A percentile compares a stretch with the other conserved stretches of the same genome.
Conservation (phyloP, 768 basidiomycete genomes). For the Termitomyces titanicus region DNA sequence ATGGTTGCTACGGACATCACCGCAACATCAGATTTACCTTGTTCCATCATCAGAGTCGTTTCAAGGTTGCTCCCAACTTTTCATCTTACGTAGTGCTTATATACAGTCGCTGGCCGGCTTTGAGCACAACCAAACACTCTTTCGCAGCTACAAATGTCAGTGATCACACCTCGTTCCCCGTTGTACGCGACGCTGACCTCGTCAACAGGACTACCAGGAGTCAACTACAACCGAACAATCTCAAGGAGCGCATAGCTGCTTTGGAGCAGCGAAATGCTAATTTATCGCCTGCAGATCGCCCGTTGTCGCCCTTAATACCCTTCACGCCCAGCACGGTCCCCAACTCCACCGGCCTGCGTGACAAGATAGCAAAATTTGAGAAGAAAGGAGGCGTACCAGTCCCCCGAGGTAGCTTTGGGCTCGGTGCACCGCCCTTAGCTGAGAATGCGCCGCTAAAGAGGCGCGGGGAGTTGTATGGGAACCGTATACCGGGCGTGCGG, state of each 20-base stretch:
- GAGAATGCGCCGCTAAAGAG: slow-evolving; percentile 45
- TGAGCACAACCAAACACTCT: slow-evolving; percentile 17
- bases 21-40: slow-evolving; percentile 12
- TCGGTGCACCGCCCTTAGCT: slow-evolving; percentile 56
- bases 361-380: slow-evolving; percentile 81
- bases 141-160: slow-evolving; percentile 13
- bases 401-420: slow-evolving; percentile 71
- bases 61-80: slow-evolving; percentile 5
- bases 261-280: slow-evolving; percentile 57
- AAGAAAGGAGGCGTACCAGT: slow-evolving; percentile 71
- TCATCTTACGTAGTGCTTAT: slow-evolving; percentile 12
- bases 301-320: slow-evolving; percentile 24
- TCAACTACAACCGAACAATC: slow-evolving; percentile 42
- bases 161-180: slow-evolving; percentile 4
- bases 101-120: slow-evolving; percentile 23
- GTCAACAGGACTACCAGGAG: slow-evolving; percentile 22
- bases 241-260: slow-evolving; percentile 83
- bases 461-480: slow-evolving; percentile 71
- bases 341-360: slow-evolving; percentile 35
- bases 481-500: slow-evolving; percentile 52
- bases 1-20: slow-evolving; percentile 11
- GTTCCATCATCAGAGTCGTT: not conserved
- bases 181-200: slow-evolving; percentile 3
- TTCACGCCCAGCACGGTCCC: slow-evolving; percentile 17
- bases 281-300: slow-evolving; percentile 13